Evolutionary conservation across 2,329 filamentous ascomycete genomes (phyloP).

Genomic region (Ilyonectria robusta): DNA sequence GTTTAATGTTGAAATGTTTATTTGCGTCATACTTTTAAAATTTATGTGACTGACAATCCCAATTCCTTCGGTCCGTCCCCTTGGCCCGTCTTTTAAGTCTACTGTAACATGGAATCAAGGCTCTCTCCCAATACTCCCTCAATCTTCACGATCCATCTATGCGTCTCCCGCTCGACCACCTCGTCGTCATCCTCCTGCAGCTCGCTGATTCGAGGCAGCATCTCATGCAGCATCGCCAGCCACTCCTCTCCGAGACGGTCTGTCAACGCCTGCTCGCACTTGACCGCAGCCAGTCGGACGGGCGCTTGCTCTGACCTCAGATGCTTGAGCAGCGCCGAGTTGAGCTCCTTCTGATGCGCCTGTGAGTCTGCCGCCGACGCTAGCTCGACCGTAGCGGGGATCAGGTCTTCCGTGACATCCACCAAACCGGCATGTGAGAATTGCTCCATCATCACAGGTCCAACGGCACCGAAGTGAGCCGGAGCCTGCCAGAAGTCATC

Average conservation of each 20-base stretch:
- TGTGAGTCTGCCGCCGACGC: constrained; percentile 85
- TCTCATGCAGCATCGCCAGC: constrained; percentile 91
- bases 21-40: constrained; percentile 14
- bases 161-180: constrained; percentile 88
- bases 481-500: constrained; percentile 97
- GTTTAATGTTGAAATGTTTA: background rate
- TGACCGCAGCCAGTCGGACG: constrained; percentile 85
- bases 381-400: constrained; percentile 84
- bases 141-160: constrained; percentile 91
- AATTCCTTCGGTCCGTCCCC: constrained; percentile 26
- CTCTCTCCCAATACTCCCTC: constrained; percentile 92
- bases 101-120: constrained; percentile 92
- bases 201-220: constrained; percentile 96
- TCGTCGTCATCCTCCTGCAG: constrained; percentile 97
- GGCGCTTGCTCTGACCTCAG: constrained; percentile 80
- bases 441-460: constrained; percentile 78
- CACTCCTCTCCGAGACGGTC: constrained; percentile 91
- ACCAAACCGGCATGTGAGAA: constrained; percentile 64
- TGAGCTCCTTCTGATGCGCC: constrained; percentile 92
- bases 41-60: background rate
- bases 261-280: constrained; percentile 85
- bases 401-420: constrained; percentile 67
- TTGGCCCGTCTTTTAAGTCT: constrained; percentile 54
- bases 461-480: constrained; percentile 83
- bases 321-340: constrained; percentile 81